Base-by-base conservation (phyloP, 2,329 filamentous ascomycete species). In the Apiospora hydei region DNA sequence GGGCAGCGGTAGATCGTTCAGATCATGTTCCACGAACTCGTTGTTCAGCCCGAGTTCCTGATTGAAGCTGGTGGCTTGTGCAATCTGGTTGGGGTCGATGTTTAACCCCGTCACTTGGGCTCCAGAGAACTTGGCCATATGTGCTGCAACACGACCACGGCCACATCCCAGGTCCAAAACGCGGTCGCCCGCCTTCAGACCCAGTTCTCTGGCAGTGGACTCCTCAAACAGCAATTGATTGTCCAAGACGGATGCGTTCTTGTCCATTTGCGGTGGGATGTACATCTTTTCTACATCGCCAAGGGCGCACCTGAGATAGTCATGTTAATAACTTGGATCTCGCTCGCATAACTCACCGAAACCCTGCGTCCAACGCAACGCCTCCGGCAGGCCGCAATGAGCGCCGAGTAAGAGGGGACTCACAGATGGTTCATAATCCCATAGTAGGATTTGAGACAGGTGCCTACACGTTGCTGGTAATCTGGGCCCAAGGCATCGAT, bases 201-300 rank as follows among this genome's bases (percentile, higher is more conserved):
- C 83, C 57, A 88, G 82, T 70, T 87, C 83, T 26, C 80, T 79
- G 18, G 86, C 85, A 69, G 88, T 82, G 13, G 85, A 84, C 76
- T 86, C 84, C 77, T 88, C 86, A 74, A 86, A 87, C 18, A 88
- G 82, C 67, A 88, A 80, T 78, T 88, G 86, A 74, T 88, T 88
- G 74, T 87, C 86, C 14, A 84, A 78, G 0, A 87, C 85, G 0
- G 82, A 85, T 6, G 84, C 84, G 72, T 84, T 84, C 75, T 81
- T 83, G 77, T 86, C 85, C 85, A 88, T 86, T 69, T 85, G 82
- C 1, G 87, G 86, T 16, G 87, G 87, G 71, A 88, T 88, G 77
- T 88, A 88, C 87, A 88, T 88, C 79, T 88, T 88, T 76, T 88
- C 87, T n/a, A 88, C 86, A 61, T 87, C 85, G 46, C 87, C 86